Evolutionary conservation across 768 basidiomycete genomes (phyloP).

Genomic region (Leccinum subgranulosum): DNA sequence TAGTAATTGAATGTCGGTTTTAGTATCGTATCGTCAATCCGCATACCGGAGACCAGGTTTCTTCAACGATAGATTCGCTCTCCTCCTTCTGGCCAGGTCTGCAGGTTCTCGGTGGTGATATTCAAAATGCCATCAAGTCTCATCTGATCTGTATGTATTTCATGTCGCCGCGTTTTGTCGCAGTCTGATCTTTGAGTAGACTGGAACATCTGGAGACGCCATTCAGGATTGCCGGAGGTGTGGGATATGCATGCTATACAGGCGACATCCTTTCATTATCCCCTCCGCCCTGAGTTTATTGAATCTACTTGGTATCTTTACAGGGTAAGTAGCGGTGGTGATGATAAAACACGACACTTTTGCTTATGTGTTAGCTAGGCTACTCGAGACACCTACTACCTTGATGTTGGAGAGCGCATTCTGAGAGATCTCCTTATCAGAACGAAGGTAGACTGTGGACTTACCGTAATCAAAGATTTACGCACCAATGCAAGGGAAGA

Average conservation of each 20-base stretch:
- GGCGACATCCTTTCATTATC: slow-evolving; percentile 76
- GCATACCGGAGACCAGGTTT: slow-evolving; percentile 68
- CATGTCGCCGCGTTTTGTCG: not conserved
- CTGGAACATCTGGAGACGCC: slow-evolving; percentile 89
- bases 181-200: slow-evolving; percentile 41
- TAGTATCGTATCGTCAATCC: slow-evolving; percentile 90
- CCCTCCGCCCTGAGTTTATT: slow-evolving; percentile 86
- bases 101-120: slow-evolving; percentile 81
- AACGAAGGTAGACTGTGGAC: slow-evolving; percentile 81
- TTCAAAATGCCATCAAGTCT: slow-evolving; percentile 88
- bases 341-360: not conserved
- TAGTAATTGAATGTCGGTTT: not conserved
- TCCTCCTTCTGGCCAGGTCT: slow-evolving; percentile 98
- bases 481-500: slow-evolving; percentile 78
- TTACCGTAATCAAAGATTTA: slow-evolving; percentile 79
- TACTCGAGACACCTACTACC: slow-evolving; percentile 88
- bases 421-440: slow-evolving; percentile 71
- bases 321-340: slow-evolving; percentile 46
- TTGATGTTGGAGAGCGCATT: slow-evolving; percentile 85
- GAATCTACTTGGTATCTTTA: slow-evolving; percentile 98
- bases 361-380: slow-evolving; percentile 49
- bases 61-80: slow-evolving; percentile 85
- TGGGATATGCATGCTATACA: slow-evolving; percentile 76
- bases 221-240: slow-evolving; percentile 88
- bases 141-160: slow-evolving; percentile 75